Evolutionary conservation across 2,329 filamentous ascomycete genomes (phyloP), one percentile per base, ranked within the genome.

Genomic region (Penicillium sp.): DNA sequence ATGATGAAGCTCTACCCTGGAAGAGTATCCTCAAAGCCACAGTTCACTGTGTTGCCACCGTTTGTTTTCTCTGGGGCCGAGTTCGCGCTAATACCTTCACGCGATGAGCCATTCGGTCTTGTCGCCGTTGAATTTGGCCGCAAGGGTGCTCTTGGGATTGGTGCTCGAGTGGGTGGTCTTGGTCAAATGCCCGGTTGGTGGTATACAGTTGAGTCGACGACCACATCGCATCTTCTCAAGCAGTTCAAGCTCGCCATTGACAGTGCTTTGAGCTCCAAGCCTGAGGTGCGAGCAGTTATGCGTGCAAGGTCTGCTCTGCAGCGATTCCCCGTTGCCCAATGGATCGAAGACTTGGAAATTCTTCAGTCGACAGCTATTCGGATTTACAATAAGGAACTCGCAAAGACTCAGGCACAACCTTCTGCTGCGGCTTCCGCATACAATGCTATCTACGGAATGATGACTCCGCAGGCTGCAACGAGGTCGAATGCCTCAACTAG

Each of bases 151-250:
- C 74, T 86, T 38, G 83, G 83, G 57, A 81, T 86, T 48, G 83
- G 83, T 40, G 81, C 82, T 32, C 75, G 82, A 46, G 83, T 86
- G 32, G 83, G 83, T 56, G 83, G 83, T 47, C 74, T 86, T 20
- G 82, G 83, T n/a, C 80, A 84, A 61, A 86, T 86, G 82, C 83
- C 83, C 18, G 83, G 83, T 23, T 86, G 82, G 79, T 86, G 83
- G 83, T 86, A 81, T 64, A 85, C 83, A 0, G 79, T 86, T 48
- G 83, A 86, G 63, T 84, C 81, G 0, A 82, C 77, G 5, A 80
- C 80, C 1, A 83, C 82, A 0, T 76, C 76, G 38, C 83, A 86
- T 69, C 68, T 85, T 38, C 72, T 86, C 46, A 78, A 80, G 40
- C 83, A 86, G 62, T 86, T 86, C 72, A 82, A 81, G 64, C 74